These are phyloP conservation scores for Achlya hypogyna DNA, from an alignment of 352 stramenopile species.

Conservation along the genomic window DNA sequence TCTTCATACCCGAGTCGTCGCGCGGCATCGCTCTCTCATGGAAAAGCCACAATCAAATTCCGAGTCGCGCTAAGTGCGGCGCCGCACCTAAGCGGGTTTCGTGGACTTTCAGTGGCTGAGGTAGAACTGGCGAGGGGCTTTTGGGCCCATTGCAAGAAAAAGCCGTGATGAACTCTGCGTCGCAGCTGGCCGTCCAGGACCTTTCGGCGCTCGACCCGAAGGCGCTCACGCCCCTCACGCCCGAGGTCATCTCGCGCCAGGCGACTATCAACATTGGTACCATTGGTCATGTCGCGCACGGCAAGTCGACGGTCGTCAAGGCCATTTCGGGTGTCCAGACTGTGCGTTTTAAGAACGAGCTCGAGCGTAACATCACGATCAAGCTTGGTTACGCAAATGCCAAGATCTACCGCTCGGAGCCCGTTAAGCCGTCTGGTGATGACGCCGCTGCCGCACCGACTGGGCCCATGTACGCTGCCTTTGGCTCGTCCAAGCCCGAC, in stretches of 20 bases:
- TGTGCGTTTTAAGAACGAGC: slow-evolving; percentile 98
- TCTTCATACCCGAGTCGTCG: no score
- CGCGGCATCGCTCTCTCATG: no score
- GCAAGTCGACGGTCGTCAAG: slow-evolving; percentile 99
- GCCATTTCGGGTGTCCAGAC: slow-evolving; percentile 99
- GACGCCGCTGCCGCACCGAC: slow-evolving; percentile 30
- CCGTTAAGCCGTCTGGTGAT: neutral
- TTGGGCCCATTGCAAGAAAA: neutral
- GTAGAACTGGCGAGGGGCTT: neutral
- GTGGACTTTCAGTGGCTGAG: slow-evolving; percentile 21
- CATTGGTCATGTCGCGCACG: slow-evolving; percentile 99
- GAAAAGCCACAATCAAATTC: slow-evolving; percentile 21
- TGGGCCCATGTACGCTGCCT: slow-evolving; percentile 82
- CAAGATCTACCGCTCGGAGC: slow-evolving; percentile 96
- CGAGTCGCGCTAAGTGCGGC: neutral
- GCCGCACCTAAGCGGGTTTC: slow-evolving; percentile 3
- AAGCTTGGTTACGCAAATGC: slow-evolving; percentile 99
- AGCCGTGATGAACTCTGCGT: slow-evolving; percentile 20
- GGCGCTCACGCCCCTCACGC: slow-evolving; percentile 95
- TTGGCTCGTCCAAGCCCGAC: slow-evolving; percentile 81
- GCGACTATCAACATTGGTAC: slow-evolving; percentile 99
- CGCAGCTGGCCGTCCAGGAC: slow-evolving; percentile 88
- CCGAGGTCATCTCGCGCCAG: slow-evolving; percentile 94
- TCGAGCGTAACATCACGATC: slow-evolving; percentile 99
- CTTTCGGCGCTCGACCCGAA: slow-evolving; percentile 91